Base-by-base conservation (phyloP, 202 grass and related monocot genomes). In the Digitaria exilis region DNA sequence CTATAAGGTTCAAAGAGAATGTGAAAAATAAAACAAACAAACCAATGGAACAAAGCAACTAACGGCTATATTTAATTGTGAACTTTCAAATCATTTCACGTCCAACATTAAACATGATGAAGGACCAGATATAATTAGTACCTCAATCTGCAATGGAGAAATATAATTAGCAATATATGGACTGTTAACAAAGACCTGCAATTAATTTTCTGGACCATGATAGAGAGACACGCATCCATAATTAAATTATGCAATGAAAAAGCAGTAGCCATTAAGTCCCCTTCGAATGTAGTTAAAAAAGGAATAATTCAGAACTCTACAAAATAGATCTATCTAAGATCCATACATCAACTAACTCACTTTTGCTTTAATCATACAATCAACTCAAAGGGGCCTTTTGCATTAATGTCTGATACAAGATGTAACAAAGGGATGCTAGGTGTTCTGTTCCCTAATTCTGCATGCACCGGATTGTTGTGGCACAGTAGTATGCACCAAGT, bases 21-120 rank as follows among this genome's bases (percentile, higher is more conserved):
- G 51, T 50, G 35, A 31, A 25, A 79, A 76, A 45, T 50, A 54
- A 69, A 19, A 69, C 13, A 54, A 9, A 22, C 22, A 15, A 45
- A 22, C 22, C 9, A 45, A 28, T 28, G 42, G 62, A 52, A 52
- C 10, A 57, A 73, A 63, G 44, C 25, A 3, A 28, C 12, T 25
- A 49, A 54, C 4, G 51, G 9, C 25, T 55, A 77, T 31, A 63
- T 61, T 59, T n/a, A 61, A 77, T 30, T 21, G 63, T 39, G 66
- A 49, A 26, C 28, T 75, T 73, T 46, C 5, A 21, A 63, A 58
- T 37, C 41, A 65, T 81, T 86, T 77, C 56, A 54, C 19, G 50
- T 80, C 63, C 58, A 69, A 85, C 39, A 52, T 73, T 45, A 57
- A 86, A 88, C 44, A 83, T 72, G 29, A 83, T 72, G 29, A 80